Evolutionary conservation across 2,329 filamentous ascomycete species (phyloP), one percentile per base, ranked within the genome.

Genomic region (Monilinia vaccinii-corymbosi): DNA sequence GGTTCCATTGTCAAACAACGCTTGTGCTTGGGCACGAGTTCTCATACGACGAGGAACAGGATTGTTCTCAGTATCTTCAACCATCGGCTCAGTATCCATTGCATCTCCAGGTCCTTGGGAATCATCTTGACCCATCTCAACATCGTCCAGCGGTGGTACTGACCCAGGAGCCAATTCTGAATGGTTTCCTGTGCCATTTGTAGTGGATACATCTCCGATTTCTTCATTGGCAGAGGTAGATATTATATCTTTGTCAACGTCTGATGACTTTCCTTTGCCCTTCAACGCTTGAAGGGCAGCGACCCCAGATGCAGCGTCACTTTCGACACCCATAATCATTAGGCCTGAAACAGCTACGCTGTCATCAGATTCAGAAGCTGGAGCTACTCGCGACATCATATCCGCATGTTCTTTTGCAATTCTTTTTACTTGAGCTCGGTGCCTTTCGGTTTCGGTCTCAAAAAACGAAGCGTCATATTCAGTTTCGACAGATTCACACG

Each of bases 401-500:
- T 70, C 67, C 18, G 60, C 65, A 45, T 69, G 65, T 44, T 66
- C 68, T 56, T 66, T 66, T n/a, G 49, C 25, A 40, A 60, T 47
- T 2, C 25, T 55, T 48, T 69, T 71, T 46, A 61, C 60, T 32
- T 64, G 60, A 28, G 46, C 62, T 36, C 65, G 65, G n/a, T 55
- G 51, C 25, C 62, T 61, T n/a, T 68, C 66, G n/a, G 62, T 60
- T 31, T 69, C 68, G 55, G 72, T 68, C 18, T 68, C 63, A 53
- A 72, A 87, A 2, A 85, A 71, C 40, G 80, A 76, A 58, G 78
- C 73, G 66, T 87, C 83, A 65, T 81, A 76, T 6, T 79, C 75
- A 0, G 79, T 79, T 42, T 84, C 74, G 74, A 86, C 80, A 64
- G 77, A 75, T 50, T 79, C 78, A 68, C 83, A 85, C 9, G 83